A percentile compares a stretch with the other conserved stretches of the same genome.
Conservation (phyloP, 2,329 filamentous ascomycete species). For the Ophiocordyceps camponoti-floridani region DNA sequence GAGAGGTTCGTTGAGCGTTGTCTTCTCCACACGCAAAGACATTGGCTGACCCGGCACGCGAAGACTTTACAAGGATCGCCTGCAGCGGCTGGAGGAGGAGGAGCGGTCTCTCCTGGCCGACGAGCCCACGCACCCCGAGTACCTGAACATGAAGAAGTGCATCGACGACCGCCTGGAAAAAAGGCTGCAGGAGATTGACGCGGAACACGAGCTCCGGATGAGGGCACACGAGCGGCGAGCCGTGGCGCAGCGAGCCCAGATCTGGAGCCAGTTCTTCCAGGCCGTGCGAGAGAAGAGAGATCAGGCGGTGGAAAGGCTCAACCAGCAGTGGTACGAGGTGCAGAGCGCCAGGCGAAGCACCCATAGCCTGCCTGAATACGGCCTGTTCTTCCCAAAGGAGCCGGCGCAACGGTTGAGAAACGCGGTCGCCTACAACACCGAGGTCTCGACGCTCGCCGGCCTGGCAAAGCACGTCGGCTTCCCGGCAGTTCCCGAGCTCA, state of each 20-base stretch:
- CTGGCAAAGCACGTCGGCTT: slow-evolving; percentile 93
- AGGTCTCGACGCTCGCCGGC: slow-evolving; percentile 80
- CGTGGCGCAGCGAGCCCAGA: slow-evolving; percentile 66
- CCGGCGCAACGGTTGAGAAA: slow-evolving; percentile 64
- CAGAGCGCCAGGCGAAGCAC: slow-evolving; percentile 75
- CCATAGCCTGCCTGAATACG: slow-evolving; percentile 65
- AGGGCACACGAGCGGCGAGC: slow-evolving; percentile 57
- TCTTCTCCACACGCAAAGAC: neutral
- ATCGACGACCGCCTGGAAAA: slow-evolving; percentile 68
- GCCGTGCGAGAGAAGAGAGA: slow-evolving; percentile 70
- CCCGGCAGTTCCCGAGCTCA: slow-evolving; percentile 78
- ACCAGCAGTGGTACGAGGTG: slow-evolving; percentile 82
- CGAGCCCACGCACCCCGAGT: slow-evolving; percentile 71
- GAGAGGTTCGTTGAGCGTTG: slow-evolving; percentile 39
- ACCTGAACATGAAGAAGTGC: slow-evolving; percentile 75
- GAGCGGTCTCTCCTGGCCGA: slow-evolving; percentile 41
- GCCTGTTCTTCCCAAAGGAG: slow-evolving; percentile 62
- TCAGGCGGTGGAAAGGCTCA: slow-evolving; percentile 58
- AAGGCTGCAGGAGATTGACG: slow-evolving; percentile 59
- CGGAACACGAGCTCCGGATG: slow-evolving; percentile 55
- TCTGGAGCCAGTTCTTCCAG: slow-evolving; percentile 84
- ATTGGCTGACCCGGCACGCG: neutral
- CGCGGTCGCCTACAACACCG: slow-evolving; percentile 82
- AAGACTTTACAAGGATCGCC: slow-evolving; percentile 75
- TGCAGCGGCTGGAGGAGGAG: slow-evolving; percentile 61